phyloP scores from a whole-genome alignment of 163 green algal genomes.

The Trebouxiophyceae sp. region DNA sequence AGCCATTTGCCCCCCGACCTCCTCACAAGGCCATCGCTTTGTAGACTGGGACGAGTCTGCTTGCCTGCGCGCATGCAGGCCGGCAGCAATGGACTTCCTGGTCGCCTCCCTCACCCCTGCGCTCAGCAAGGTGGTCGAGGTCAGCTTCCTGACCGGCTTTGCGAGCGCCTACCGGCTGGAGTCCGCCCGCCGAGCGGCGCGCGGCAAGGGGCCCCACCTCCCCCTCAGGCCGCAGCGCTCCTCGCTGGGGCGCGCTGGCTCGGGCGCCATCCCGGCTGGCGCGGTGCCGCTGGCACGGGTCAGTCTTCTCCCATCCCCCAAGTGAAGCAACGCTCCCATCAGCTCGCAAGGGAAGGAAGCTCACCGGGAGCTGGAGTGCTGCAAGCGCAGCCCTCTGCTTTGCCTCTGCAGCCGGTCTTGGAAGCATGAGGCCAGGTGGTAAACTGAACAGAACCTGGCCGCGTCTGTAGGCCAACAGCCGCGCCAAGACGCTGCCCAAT shows the following conservation, averaged over 20 bases:
- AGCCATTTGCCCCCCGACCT: no score
- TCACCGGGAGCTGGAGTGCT: no score
- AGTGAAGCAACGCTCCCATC: neutral
- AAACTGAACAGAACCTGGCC: no score
- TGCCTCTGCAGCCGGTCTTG: no score
- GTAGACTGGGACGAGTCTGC: no score
- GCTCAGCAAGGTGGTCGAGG: neutral
- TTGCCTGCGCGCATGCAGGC: no score
- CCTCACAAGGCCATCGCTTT: no score
- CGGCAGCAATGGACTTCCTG: slow-evolving; percentile 1
- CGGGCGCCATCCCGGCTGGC: neutral
- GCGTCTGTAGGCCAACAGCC: no score
- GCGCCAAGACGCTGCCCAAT: slow-evolving; percentile 10
- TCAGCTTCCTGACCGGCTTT: neutral
- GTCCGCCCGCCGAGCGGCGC: neutral
- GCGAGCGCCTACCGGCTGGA: neutral
- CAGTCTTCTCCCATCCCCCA: neutral
- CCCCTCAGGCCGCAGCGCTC: neutral
- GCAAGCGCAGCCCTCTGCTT: no score
- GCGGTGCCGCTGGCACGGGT: neutral
- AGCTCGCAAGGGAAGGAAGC: neutral
- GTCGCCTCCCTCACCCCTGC: neutral
- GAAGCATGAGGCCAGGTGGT: no score
- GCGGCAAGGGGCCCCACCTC: no score
- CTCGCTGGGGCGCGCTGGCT: neutral